A percentile compares a stretch with the other conserved stretches of the same genome.
Evolutionary conservation across 2,329 filamentous ascomycete species (phyloP).

Genomic region (Colletotrichum sp.): DNA sequence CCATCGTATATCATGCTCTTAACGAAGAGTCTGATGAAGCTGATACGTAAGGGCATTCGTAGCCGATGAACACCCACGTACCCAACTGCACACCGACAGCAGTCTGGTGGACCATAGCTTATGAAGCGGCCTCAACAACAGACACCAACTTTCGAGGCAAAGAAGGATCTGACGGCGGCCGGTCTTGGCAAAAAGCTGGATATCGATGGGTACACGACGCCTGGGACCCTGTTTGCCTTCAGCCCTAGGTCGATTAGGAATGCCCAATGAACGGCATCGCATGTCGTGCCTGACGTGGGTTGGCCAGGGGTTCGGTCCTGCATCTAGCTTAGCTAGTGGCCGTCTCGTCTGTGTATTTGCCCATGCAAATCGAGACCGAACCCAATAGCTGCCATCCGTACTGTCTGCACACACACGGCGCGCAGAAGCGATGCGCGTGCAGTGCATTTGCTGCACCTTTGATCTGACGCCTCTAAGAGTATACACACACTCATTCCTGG

Average conservation of each 20-base stretch:
- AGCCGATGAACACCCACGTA: neutral
- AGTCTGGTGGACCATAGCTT: neutral
- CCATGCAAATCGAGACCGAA: neutral
- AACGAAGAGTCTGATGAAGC: neutral
- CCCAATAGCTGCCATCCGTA: neutral
- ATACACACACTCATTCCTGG: neutral
- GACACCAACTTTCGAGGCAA: neutral
- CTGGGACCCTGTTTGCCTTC: constrained; percentile 3
- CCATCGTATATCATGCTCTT: neutral
- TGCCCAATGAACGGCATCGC: neutral
- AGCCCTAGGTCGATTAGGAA: constrained; percentile 5
- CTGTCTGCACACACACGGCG: neutral
- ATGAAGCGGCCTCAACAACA: neutral
- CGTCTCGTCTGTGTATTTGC: neutral
- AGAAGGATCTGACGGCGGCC: neutral
- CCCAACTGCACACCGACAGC: neutral
- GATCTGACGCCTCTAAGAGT: neutral
- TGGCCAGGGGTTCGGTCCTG: neutral
- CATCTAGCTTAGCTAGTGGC: neutral
- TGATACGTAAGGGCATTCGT: constrained; percentile 14
- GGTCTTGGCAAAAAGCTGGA: constrained; percentile 1
- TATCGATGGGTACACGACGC: neutral
- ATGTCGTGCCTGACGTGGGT: constrained; percentile 11
- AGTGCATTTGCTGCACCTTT: neutral
- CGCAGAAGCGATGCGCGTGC: neutral